Evolutionary conservation across 2,329 filamentous ascomycete genomes (phyloP).

Genomic region (Lasiodiplodia sp.): DNA sequence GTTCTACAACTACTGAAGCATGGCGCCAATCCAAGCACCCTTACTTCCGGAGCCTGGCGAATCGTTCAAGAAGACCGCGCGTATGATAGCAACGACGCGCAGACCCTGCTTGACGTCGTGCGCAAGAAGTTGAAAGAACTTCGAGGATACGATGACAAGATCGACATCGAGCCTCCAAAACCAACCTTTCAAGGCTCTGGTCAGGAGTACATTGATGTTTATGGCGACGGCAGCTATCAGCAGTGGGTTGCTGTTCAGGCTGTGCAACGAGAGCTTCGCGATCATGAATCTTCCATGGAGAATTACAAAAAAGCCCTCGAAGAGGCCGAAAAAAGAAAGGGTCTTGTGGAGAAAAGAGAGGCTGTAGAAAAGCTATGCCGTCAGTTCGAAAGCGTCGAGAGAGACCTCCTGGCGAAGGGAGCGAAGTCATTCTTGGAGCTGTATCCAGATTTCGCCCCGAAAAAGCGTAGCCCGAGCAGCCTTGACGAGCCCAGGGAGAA

Average conservation of each 20-base stretch:
- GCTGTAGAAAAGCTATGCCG: constrained; percentile 61
- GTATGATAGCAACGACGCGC: constrained; percentile 44
- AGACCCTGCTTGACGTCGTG: constrained; percentile 68
- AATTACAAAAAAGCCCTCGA: constrained; percentile 37
- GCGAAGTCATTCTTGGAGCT: constrained; percentile 74
- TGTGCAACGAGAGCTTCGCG: constrained; percentile 47
- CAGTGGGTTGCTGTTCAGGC: constrained; percentile 60
- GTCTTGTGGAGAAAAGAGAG: constrained; percentile 60
- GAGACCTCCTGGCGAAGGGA: constrained; percentile 61
- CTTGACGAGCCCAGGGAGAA: background rate
- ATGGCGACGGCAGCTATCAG: constrained; percentile 66
- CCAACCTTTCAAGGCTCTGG: constrained; percentile 35
- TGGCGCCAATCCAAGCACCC: constrained; percentile 71
- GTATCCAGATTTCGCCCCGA: constrained; percentile 54
- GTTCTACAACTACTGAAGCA: constrained; percentile 66
- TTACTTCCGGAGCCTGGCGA: constrained; percentile 54
- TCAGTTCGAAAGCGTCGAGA: constrained; percentile 64
- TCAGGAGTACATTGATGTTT: constrained; percentile 49
- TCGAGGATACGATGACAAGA: constrained; percentile 48
- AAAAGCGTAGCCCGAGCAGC: constrained; percentile 27
- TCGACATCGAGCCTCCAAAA: constrained; percentile 32
- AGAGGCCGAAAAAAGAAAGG: constrained; percentile 33
- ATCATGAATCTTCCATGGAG: constrained; percentile 48
- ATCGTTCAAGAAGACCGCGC: constrained; percentile 37
- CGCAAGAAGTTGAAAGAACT: constrained; percentile 61